These are phyloP conservation scores for Penicillium arizonense DNA, from an alignment of 495 filamentous ascomycete genomes.

Conservation along the genomic window DNA sequence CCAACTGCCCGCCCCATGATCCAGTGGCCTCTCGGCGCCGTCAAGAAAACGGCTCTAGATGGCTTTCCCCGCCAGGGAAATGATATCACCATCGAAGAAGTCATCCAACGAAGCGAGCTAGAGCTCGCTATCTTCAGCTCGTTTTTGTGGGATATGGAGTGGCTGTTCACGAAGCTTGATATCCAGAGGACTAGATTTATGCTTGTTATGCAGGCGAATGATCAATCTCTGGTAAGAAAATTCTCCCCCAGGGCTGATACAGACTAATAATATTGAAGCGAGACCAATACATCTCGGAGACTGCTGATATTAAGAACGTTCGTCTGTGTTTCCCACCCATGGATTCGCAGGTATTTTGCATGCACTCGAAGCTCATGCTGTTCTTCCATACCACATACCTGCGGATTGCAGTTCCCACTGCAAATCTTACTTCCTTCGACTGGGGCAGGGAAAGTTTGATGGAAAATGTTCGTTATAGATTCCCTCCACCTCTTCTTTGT, in stretches of 20 bases:
- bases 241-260: not conserved
- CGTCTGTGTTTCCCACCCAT: conserved; percentile 79
- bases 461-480: conserved; percentile 62
- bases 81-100: conserved; percentile 89
- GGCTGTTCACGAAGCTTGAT: conserved; percentile 64
- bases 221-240: conserved; percentile 47
- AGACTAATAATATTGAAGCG: conserved; percentile 19
- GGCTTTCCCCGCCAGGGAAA: conserved; percentile 54
- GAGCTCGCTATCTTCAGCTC: conserved; percentile 79
- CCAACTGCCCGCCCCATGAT: conserved; percentile 32
- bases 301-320: conserved; percentile 51
- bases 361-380: conserved; percentile 90
- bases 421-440: conserved; percentile 76
- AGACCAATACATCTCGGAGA: conserved; percentile 44
- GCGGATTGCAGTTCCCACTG: conserved; percentile 75
- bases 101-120: conserved; percentile 69
- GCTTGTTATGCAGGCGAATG: conserved; percentile 68
- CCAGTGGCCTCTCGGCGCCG: conserved; percentile 66
- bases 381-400: conserved; percentile 68
- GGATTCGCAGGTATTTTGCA: conserved; percentile 60
- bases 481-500: not conserved
- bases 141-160: conserved; percentile 80
- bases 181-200: conserved; percentile 53
- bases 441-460: conserved; percentile 80
- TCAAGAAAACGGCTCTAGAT: conserved; percentile 79